Evolutionary conservation across 192 early-diverging fungal species (phyloP).

Genomic region (Pilobolus umbonatus): DNA sequence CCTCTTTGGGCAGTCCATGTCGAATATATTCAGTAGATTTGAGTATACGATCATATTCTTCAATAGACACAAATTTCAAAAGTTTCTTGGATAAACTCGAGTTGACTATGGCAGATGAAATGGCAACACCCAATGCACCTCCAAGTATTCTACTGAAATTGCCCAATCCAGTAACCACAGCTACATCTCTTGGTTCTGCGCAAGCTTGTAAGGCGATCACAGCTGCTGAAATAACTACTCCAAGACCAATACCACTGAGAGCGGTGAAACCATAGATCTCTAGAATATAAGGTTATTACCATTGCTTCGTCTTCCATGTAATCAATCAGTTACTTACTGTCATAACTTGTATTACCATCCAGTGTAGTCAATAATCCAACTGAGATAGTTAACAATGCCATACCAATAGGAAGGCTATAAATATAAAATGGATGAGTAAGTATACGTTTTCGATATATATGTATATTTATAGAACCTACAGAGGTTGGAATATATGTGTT

Average conservation of each 20-base stretch:
- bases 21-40: slow-evolving; percentile 21
- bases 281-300: too few species aligned
- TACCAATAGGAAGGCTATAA: slow-evolving; percentile 42
- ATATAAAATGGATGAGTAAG: not conserved
- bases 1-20: slow-evolving; percentile 19
- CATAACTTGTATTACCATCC: slow-evolving; percentile 24
- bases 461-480: not conserved
- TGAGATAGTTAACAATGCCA: slow-evolving; percentile 55
- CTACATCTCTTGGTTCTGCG: slow-evolving; percentile 28
- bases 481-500: slow-evolving; percentile 14
- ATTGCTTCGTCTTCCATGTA: not conserved
- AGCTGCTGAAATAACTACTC: slow-evolving; percentile 25
- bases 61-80: slow-evolving; percentile 4
- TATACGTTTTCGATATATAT: not conserved
- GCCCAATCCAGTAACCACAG: slow-evolving; percentile 30
- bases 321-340: too few species aligned
- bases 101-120: slow-evolving; percentile 29
- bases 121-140: slow-evolving; percentile 34
- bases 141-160: slow-evolving; percentile 33
- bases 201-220: slow-evolving; percentile 32
- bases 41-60: slow-evolving; percentile 7
- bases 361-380: slow-evolving; percentile 59
- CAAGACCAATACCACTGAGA: slow-evolving; percentile 22
- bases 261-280: slow-evolving; percentile 16
- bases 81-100: slow-evolving; percentile 20